Base-by-base conservation (phyloP, 148 eudicot genomes). In the Amaranthus hypochondriacus region DNA sequence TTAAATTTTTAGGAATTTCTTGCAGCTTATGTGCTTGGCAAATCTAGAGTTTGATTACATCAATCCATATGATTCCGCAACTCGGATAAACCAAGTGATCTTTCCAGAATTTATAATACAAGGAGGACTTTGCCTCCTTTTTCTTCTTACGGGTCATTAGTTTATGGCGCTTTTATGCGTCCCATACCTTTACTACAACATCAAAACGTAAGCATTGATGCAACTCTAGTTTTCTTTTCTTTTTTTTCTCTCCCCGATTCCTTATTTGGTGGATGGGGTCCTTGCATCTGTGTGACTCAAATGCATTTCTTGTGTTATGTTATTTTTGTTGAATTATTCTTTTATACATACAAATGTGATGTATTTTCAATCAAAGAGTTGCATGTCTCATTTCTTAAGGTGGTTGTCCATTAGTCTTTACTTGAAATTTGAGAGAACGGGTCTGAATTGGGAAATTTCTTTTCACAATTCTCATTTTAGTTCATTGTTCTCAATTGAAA, bases 21-120 rank as follows among this genome's bases (percentile, higher is more conserved):
- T 18, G n/a, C n/a, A n/a, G n/a, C n/a, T n/a, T n/a, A n/a, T n/a
- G n/a, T n/a, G n/a, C n/a, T n/a, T n/a, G n/a, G n/a, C n/a, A n/a
- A n/a, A 94, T 88, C 85, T 94, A 75, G 98, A 94, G 84, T 92
- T 89, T 50, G 98, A 94, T 86, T 92, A 92, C 81, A 88, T 92
- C 76, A 94, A 94, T 76, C 97, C 98, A 15, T 94, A 94, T 69
- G 98, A 94, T 70, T 84, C 98, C 3, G 93, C 98, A 39, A 73
- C 87, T 73, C 87, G 97, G 81, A 91, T 94, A 76, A 94, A 94
- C 84, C 76, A 71, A 71, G 86, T 84, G 75, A 73, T 94, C 42
- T 61, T 94, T 70, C 98, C 97, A 0, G 98, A 94, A 79, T 89
- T 85, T 73, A 75, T 92, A 62, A 84, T 84, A 5, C 93, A 92